A percentile compares a stretch with the other conserved stretches of the same genome.
phyloP scores from a whole-genome alignment of 2,329 filamentous ascomycete genomes.

The Colletotrichum nymphaeae region DNA sequence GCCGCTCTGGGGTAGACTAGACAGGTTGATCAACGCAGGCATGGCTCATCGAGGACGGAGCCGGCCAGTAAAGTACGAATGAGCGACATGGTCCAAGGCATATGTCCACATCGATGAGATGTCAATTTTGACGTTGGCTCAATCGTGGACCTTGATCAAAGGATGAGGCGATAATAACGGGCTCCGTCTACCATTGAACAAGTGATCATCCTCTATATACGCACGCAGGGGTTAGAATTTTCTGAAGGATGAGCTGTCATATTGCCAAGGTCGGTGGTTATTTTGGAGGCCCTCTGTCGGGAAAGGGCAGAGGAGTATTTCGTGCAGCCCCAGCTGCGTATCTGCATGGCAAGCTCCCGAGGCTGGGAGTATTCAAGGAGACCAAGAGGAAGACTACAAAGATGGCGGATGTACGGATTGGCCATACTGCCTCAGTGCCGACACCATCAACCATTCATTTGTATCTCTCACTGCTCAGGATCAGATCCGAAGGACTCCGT shows the following conservation, averaged over 20 bases:
- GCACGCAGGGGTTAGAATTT: conserved; percentile 2
- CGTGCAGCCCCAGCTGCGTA: conserved; percentile 16
- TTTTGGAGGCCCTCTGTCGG: conserved; percentile 8
- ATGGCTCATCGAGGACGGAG: conserved; percentile 19
- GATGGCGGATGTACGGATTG: too few relatives aligned
- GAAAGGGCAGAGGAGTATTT: conserved; percentile 10
- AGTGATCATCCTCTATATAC: conserved; percentile 3
- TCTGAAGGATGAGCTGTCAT: conserved; percentile 22
- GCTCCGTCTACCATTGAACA: background rate
- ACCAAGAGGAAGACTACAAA: background rate
- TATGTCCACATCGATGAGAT: conserved; percentile 20
- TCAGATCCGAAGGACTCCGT: background rate
- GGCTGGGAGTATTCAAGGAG: background rate
- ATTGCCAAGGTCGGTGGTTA: conserved; percentile 8
- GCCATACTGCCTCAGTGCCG: background rate
- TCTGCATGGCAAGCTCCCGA: conserved; percentile 17
- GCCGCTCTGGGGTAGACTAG: background rate
- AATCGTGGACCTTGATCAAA: background rate
- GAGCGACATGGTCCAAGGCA: background rate
- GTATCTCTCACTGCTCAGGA: background rate
- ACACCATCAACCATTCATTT: background rate
- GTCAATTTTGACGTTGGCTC: background rate
- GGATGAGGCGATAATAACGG: background rate
- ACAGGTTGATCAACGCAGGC: conserved; percentile 23
- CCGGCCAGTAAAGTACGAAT: conserved; percentile 19